Evolutionary conservation across 345 rosid genomes (phyloP).

Genomic region (Syzygium grande): DNA sequence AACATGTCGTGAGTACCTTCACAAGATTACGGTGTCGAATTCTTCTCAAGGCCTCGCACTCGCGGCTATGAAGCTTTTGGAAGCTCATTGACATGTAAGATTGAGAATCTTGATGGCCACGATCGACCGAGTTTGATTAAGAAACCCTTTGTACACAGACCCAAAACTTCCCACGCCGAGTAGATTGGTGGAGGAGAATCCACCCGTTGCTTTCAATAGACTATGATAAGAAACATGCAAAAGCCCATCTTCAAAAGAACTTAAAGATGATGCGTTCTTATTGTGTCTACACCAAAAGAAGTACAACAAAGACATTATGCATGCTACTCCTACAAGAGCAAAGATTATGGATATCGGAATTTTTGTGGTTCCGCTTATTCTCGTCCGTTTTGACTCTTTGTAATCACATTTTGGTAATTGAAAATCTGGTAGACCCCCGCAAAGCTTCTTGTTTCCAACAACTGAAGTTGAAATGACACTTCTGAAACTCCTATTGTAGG

Average conservation of each 20-base stretch:
- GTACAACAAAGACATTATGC: neutral
- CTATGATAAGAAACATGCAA: neutral
- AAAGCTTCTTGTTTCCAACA: neutral
- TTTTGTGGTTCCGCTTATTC: neutral
- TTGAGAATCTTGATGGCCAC: neutral
- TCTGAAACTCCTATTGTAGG: neutral
- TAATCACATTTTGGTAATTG: neutral
- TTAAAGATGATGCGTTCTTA: neutral
- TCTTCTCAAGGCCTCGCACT: neutral
- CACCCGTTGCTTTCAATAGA: neutral
- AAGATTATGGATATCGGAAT: rapidly evolving
- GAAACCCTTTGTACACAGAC: neutral
- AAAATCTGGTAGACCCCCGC: neutral
- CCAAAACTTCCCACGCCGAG: neutral
- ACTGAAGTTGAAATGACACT: neutral
- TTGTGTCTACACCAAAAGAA: neutral
- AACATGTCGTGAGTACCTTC: neutral
- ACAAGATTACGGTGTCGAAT: neutral
- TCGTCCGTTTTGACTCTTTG: rapidly evolving
- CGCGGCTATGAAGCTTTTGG: neutral
- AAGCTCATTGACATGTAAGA: neutral
- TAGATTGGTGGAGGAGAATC: neutral
- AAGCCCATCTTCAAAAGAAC: neutral
- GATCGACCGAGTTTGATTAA: neutral
- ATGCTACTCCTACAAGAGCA: neutral